Evolutionary conservation across 495 filamentous ascomycete genomes (phyloP).

Genomic region (Daldinia concentrica): DNA sequence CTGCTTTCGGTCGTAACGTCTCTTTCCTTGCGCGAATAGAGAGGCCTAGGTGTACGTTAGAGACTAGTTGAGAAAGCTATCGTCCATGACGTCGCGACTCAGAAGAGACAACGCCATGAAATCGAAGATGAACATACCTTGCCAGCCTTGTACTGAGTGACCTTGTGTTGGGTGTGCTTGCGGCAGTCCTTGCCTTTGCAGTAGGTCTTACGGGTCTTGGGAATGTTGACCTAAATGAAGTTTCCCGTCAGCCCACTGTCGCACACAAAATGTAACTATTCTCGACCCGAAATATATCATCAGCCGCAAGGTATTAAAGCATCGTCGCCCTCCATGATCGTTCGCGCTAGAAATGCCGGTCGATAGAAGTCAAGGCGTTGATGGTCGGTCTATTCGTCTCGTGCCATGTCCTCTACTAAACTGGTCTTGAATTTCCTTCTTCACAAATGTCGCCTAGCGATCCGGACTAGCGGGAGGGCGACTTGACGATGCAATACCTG

Average conservation of each 20-base stretch:
- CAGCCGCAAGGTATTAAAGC: not conserved
- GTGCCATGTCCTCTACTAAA: slow-evolving; percentile 13
- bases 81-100: not conserved
- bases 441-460: slow-evolving; percentile 7
- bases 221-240: slow-evolving; percentile 59
- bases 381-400: slow-evolving; percentile 7
- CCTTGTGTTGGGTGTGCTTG: slow-evolving; percentile 79
- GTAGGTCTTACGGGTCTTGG: slow-evolving; percentile 81
- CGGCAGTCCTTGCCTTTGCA: slow-evolving; percentile 95
- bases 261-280: slow-evolving; percentile 3
- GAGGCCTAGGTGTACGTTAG: slow-evolving; percentile 57
- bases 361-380: not conserved
- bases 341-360: not conserved
- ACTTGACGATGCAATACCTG: not conserved
- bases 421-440: not conserved
- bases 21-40: slow-evolving; percentile 97
- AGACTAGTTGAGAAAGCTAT: not conserved
- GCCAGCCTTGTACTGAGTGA: slow-evolving; percentile 93
- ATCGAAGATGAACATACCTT: slow-evolving; percentile 59
- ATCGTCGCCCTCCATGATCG: not conserved
- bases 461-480: not conserved
- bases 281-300: slow-evolving; percentile 2
- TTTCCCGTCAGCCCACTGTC: slow-evolving; percentile 69
- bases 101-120: not conserved
- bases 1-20: slow-evolving; percentile 99